Evolutionary conservation across 345 rosid genomes (phyloP).

Genomic region (Erysimum cheiranthoides): DNA sequence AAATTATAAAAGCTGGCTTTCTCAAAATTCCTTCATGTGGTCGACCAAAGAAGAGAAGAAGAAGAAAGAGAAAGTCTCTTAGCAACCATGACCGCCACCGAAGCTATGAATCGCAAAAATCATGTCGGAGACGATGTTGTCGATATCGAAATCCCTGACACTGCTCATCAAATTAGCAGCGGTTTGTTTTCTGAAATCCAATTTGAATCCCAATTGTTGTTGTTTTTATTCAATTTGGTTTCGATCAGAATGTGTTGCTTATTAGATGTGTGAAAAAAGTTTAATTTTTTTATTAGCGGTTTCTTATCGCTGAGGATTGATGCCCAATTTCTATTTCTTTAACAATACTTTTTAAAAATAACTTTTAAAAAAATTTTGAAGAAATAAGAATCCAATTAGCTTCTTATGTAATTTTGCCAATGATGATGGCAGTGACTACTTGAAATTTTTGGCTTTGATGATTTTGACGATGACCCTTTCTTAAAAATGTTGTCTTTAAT

Average conservation of each 20-base stretch:
- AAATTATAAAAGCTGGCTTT: conserved; percentile 45
- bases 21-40: conserved; percentile 32
- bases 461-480: not conserved
- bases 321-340: not conserved
- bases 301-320: not conserved
- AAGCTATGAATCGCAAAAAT: conserved; percentile 39
- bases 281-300: not conserved
- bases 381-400: not conserved
- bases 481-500: not conserved
- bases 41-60: conserved; percentile 37
- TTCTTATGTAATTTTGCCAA: not conserved
- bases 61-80: conserved; percentile 41
- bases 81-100: conserved; percentile 38
- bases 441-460: conserved; percentile 19
- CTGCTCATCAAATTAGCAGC: conserved; percentile 85
- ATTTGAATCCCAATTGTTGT: not conserved
- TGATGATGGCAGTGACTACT: conserved; percentile 8
- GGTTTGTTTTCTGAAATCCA: conserved; percentile 47
- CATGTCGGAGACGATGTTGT: conserved; percentile 36
- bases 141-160: conserved; percentile 61
- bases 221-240: not conserved
- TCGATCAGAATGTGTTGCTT: not conserved
- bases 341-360: not conserved
- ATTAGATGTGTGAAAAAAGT: not conserved
- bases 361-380: not conserved